Evolutionary conservation across 2,329 filamentous ascomycete species (phyloP).

Genomic region (Periconia digitata): DNA sequence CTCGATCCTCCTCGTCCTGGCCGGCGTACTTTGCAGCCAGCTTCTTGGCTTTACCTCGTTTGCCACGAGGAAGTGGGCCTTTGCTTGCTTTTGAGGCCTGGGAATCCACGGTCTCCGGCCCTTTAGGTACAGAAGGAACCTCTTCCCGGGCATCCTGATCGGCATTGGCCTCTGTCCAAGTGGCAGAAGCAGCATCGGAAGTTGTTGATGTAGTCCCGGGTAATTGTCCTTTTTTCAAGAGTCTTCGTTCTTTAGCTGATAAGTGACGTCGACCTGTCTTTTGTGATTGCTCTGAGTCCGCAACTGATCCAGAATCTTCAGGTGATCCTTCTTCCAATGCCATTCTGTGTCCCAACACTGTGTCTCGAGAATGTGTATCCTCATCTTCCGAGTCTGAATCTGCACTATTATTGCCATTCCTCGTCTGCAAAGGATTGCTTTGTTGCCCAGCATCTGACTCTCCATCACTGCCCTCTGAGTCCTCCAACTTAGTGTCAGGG

Average conservation of each 20-base stretch:
- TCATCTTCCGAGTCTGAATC: constrained; percentile 30
- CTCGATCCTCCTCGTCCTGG: constrained; percentile 92
- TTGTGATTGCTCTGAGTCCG: constrained; percentile 28
- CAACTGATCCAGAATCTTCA: constrained; percentile 29
- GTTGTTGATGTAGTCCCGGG: constrained; percentile 15
- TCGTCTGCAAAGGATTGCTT: constrained; percentile 45
- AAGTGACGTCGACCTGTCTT: constrained; percentile 35
- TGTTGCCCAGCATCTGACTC: constrained; percentile 33
- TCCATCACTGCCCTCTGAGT: constrained; percentile 41
- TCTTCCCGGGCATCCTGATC: constrained; percentile 21
- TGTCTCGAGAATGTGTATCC: constrained; percentile 6
- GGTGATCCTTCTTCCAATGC: constrained; percentile 17
- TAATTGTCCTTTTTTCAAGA: constrained; percentile 40
- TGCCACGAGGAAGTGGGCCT: constrained; percentile 61
- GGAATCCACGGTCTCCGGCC: constrained; percentile 29
- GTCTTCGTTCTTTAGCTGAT: constrained; percentile 42
- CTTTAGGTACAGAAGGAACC: constrained; percentile 15
- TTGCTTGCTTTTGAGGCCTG: constrained; percentile 31
- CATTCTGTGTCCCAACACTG: constrained; percentile 14
- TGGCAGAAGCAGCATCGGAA: constrained; percentile 15
- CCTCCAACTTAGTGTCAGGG: constrained; percentile 44
- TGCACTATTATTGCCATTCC: constrained; percentile 10
- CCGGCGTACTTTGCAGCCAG: constrained; percentile 86
- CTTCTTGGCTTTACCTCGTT: constrained; percentile 82
- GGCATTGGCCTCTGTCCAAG: constrained; percentile 6